Conservation (phyloP, 176 grass and related monocot genomes). For the Poa annua region DNA sequence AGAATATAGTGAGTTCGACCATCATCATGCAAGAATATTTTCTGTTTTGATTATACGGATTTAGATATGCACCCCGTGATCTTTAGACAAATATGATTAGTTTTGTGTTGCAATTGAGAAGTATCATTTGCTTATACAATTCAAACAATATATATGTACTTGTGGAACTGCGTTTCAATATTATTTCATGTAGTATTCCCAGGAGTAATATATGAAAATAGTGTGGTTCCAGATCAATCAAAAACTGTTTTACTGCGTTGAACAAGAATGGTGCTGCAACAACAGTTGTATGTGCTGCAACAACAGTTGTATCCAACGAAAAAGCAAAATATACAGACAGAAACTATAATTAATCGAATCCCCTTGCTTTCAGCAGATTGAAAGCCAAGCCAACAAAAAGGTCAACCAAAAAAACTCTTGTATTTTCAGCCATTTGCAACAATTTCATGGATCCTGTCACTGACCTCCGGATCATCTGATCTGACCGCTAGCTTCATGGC, state of each 20-base stretch:
- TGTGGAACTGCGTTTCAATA: too few species aligned
- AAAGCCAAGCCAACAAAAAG: conserved; percentile 48
- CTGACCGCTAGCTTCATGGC: conserved; percentile 98
- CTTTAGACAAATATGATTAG: too few species aligned
- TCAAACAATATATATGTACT: too few species aligned
- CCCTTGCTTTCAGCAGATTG: conserved; percentile 38
- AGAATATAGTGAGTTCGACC: too few species aligned
- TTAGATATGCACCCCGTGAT: too few species aligned
- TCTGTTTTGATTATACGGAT: too few species aligned
- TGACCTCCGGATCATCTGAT: conserved; percentile 83
- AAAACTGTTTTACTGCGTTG: conserved; percentile 13
- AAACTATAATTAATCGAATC: conserved; percentile 58
- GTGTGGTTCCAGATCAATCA: conserved; percentile 47
- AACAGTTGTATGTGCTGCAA: conserved; percentile 35
- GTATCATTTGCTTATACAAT: too few species aligned
- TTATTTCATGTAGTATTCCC: neutral
- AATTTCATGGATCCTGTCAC: conserved; percentile 93
- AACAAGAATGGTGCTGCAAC: conserved; percentile 38
- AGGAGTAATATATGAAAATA: conserved; percentile 31
- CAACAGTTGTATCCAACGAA: conserved; percentile 39
- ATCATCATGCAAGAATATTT: too few species aligned
- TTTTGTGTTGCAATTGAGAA: too few species aligned
- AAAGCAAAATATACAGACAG: conserved; percentile 52
- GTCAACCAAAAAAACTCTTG: conserved; percentile 22
- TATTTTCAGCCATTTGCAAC: conserved; percentile 74